A percentile compares a stretch with the other conserved stretches of the same genome.
Conservation (phyloP, 306 rosid genomes). For the Ochetophila trinervis region DNA sequence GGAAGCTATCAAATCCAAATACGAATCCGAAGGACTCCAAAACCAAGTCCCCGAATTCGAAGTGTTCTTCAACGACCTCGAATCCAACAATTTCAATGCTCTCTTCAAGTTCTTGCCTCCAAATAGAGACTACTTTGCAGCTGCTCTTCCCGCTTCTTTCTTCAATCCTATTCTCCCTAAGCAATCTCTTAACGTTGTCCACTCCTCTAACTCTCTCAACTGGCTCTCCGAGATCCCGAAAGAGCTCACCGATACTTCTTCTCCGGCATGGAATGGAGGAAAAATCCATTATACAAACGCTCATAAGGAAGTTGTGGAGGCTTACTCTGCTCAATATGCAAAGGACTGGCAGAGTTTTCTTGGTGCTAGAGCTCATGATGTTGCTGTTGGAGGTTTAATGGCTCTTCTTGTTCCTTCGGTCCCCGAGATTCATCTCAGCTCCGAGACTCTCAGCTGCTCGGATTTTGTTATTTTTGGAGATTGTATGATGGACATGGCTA, state of each 20-base stretch:
- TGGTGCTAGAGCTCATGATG: too few species aligned
- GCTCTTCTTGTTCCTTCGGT: too few species aligned
- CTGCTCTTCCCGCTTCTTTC: slow-evolving; percentile 17
- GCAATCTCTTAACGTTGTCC: neutral
- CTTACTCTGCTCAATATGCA: too few species aligned
- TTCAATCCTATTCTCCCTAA: neutral
- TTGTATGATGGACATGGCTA: too few species aligned
- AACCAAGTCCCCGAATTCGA: slow-evolving; percentile 11
- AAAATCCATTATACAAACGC: too few species aligned
- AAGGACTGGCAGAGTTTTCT: too few species aligned
- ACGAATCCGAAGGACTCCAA: neutral
- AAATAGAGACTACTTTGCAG: neutral
- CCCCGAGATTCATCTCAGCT: too few species aligned
- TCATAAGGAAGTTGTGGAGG: too few species aligned
- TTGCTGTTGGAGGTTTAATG: too few species aligned
- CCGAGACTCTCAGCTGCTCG: too few species aligned
- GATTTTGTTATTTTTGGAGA: too few species aligned
- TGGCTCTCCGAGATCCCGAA: slow-evolving; percentile 11
- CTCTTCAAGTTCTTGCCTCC: neutral
- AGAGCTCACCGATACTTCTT: neutral
- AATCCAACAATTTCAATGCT: slow-evolving; percentile 4
- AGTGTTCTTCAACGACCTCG: slow-evolving; percentile 7
- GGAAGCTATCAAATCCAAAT: neutral
- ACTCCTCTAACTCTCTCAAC: slow-evolving; percentile 14
- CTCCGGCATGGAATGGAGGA: too few species aligned